These are phyloP conservation scores for Amaranthus cruentus DNA, from an alignment of 148 eudicot genomes.

Conservation along the genomic window DNA sequence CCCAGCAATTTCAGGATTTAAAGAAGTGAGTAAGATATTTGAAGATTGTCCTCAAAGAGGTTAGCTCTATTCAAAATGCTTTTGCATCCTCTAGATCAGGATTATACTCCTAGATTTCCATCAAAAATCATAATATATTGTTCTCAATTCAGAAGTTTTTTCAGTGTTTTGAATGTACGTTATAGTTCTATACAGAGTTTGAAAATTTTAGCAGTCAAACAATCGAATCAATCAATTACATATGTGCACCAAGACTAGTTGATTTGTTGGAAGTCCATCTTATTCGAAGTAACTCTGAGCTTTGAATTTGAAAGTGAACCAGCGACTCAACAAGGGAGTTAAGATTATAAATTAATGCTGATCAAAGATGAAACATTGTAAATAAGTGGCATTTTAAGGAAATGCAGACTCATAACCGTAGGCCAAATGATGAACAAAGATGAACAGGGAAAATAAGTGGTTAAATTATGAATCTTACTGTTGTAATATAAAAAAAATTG, in stretches of 20 bases:
- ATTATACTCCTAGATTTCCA: not conserved
- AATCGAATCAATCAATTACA: not conserved
- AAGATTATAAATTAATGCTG: not conserved
- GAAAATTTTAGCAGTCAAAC: not conserved
- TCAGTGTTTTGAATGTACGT: not conserved
- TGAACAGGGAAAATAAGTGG: too few relatives aligned
- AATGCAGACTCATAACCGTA: not conserved
- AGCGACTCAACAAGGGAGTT: not conserved
- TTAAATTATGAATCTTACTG: too few relatives aligned
- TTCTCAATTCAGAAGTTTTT: not conserved
- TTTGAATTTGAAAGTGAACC: not conserved
- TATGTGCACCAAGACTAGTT: not conserved
- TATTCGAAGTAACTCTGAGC: not conserved
- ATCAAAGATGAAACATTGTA: too few relatives aligned
- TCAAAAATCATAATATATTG: not conserved
- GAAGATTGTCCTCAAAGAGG: too few relatives aligned
- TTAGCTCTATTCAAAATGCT: not conserved
- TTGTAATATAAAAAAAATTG: not conserved
- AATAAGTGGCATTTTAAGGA: not conserved
- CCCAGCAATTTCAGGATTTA: too few relatives aligned
- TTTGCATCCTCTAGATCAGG: not conserved
- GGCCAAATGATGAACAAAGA: not conserved
- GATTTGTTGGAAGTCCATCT: not conserved
- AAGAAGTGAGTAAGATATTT: too few relatives aligned
- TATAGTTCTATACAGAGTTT: not conserved